Base-by-base conservation (phyloP, 2,329 filamentous ascomycete genomes). In the Exophiala alcalophila region DNA sequence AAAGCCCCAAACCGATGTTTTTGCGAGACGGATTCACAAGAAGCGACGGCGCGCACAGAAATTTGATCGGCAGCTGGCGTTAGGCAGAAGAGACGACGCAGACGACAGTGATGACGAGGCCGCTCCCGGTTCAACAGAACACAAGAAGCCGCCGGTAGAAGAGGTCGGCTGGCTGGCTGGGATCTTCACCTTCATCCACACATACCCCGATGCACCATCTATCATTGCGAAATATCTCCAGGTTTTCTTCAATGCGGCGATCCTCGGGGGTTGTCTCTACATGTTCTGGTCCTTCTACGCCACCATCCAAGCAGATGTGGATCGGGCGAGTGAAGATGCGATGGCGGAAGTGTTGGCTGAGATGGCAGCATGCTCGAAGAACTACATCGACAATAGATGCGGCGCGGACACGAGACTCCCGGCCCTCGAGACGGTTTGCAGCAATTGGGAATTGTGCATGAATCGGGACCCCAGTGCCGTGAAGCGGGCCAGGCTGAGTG, bases 381-480 rank as follows among this genome's bases (percentile, higher is more conserved):
- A 91, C 51, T 98, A 84, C 63, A 69, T 74, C 2, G 74, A 80
- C 33, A 98, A 98, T 59, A 72, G 74, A 25, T 98, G 92, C 63
- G 77, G 74, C 1, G 77, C 74, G 0, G 73, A 76, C 2, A 76
- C 76, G 12, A 76, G 84, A 10, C 66, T 84, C 3, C 91, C 90
- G 0, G 87, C 85, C 0, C 71, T 97, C 55, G 77, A 84, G 49
- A 67, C 67, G 0, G 69, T 84, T 3, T 98, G 92, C 62, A 77
- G 81, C 23, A 78, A 83, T 49, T 97, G 91, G 91, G 81, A 84
- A 52, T 72, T 79, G 21, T 97, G 92, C 66, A 95, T 95, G 87
- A 81, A 83, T 53, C 80, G 83, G 53, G 86, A 96, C 58, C 83
- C 89, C 0, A 74, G 81, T 30, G 80, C 80, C 42, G 80, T 95